Evolutionary conservation across 192 early-diverging fungal species (phyloP).

Genomic region (Piromyces finnis): DNA sequence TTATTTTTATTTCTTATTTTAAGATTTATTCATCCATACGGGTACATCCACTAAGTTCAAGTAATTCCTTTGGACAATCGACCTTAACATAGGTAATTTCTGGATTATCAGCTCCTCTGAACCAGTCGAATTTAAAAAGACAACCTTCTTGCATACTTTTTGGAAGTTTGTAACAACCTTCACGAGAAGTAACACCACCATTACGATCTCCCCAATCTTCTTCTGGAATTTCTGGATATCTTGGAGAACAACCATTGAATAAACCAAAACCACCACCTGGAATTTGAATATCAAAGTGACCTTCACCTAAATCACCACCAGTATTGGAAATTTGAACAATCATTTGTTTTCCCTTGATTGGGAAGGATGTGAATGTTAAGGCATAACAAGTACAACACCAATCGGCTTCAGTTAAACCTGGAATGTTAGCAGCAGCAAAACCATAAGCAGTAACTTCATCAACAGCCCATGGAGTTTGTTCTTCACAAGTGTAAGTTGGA

Average conservation of each 20-base stretch:
- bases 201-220: slow-evolving; percentile 1
- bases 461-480: background rate
- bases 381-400: background rate
- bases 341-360: background rate
- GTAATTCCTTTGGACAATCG: background rate
- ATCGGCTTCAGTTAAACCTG: background rate
- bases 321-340: slow-evolving; percentile 3
- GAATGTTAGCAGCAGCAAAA: background rate
- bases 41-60: background rate
- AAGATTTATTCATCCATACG: background rate
- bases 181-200: background rate
- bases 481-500: background rate
- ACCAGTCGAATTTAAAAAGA: slow-evolving; percentile 1
- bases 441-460: background rate
- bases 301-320: background rate
- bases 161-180: background rate
- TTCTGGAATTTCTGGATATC: background rate
- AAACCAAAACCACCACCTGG: slow-evolving; percentile 4
- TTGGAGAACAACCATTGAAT: slow-evolving; percentile 2
- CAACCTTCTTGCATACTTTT: background rate
- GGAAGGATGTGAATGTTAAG: slow-evolving; percentile 1
- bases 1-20: no score
- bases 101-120: slow-evolving; percentile 3
- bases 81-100: background rate
- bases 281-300: slow-evolving; percentile 2